A percentile compares a stretch with the other conserved stretches of the same genome.
phyloP scores from a whole-genome alignment of 768 basidiomycete species.

The Tulasnella sp. region DNA sequence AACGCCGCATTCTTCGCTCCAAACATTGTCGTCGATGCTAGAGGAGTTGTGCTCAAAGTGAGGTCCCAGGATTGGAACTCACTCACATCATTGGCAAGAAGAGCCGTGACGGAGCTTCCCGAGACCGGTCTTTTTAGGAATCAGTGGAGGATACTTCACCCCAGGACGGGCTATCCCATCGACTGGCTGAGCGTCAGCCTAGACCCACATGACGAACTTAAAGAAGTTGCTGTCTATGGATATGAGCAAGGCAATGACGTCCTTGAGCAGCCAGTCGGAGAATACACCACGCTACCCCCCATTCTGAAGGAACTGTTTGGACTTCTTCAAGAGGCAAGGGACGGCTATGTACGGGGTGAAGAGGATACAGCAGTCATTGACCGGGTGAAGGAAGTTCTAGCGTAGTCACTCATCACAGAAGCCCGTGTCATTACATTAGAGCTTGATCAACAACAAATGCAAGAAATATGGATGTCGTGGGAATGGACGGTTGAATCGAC shows the following conservation, averaged over 20 bases:
- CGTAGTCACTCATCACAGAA: not conserved
- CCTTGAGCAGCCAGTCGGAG: constrained; percentile 6
- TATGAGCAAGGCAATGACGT: not conserved
- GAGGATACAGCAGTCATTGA: not conserved
- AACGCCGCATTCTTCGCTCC: constrained; percentile 8
- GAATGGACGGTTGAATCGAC: too few relatives aligned
- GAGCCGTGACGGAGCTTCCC: not conserved
- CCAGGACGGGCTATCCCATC: constrained; percentile 8
- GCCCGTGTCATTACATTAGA: too few relatives aligned
- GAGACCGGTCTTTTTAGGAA: constrained; percentile 3
- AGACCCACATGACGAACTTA: not conserved
- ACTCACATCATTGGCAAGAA: not conserved
- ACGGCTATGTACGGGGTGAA: constrained; percentile 3
- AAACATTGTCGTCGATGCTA: constrained; percentile 11
- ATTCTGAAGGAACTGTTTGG: constrained; percentile 5
- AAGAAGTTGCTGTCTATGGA: constrained; percentile 13
- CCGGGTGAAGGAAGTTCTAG: not conserved
- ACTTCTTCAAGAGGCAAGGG: constrained; percentile 1
- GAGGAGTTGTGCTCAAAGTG: not conserved
- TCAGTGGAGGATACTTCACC: constrained; percentile 11
- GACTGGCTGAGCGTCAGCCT: constrained; percentile 5
- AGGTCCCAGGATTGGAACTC: not conserved
- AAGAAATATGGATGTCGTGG: too few relatives aligned
- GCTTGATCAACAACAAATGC: too few relatives aligned
- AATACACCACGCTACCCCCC: not conserved